These are phyloP conservation scores for Cordyceps cateniannulata DNA, from an alignment of 2,329 filamentous ascomycete genomes.

Conservation along the genomic window DNA sequence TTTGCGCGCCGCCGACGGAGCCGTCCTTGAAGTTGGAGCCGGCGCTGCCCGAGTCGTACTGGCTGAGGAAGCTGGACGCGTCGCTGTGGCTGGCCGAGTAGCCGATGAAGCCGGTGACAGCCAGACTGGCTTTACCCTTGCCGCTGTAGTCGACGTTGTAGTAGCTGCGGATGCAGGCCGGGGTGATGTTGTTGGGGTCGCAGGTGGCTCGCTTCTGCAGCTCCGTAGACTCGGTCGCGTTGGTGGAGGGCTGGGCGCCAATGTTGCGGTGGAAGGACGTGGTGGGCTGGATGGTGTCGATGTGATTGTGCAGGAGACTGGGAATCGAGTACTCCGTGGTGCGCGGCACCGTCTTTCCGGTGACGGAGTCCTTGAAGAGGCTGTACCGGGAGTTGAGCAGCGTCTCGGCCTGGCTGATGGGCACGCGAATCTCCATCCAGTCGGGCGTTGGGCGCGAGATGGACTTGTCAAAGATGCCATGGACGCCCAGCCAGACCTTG, in stretches of 20 bases:
- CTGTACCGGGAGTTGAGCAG: not conserved
- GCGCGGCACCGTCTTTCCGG: not conserved
- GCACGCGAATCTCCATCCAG: not conserved
- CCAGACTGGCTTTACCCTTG: conserved; percentile 5
- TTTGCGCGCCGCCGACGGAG: not conserved
- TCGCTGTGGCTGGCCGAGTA: conserved; percentile 10
- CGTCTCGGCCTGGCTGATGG: not conserved
- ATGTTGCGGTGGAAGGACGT: conserved; percentile 11
- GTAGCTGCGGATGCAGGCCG: conserved; percentile 7
- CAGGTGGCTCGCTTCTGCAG: not conserved
- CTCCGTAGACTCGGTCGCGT: too few relatives aligned
- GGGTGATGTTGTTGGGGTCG: conserved; percentile 5
- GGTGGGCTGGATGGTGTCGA: conserved; percentile 14
- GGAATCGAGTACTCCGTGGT: conserved; percentile 15
- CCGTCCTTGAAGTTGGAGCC: not conserved
- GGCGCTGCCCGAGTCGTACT: not conserved
- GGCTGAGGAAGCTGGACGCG: not conserved
- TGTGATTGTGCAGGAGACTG: conserved; percentile 7
- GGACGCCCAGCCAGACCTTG: conserved; percentile 17
- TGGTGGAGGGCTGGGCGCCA: not conserved
- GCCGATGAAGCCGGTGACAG: conserved; percentile 9
- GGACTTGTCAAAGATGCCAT: conserved; percentile 2
- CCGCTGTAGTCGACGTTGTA: conserved; percentile 13
- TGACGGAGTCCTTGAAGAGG: not conserved
- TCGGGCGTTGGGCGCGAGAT: not conserved